A percentile compares a stretch with the other conserved stretches of the same genome.
These are phyloP conservation scores for Acanthochlamys bracteata DNA, from an alignment of 106 monocot species.

Conservation along the genomic window DNA sequence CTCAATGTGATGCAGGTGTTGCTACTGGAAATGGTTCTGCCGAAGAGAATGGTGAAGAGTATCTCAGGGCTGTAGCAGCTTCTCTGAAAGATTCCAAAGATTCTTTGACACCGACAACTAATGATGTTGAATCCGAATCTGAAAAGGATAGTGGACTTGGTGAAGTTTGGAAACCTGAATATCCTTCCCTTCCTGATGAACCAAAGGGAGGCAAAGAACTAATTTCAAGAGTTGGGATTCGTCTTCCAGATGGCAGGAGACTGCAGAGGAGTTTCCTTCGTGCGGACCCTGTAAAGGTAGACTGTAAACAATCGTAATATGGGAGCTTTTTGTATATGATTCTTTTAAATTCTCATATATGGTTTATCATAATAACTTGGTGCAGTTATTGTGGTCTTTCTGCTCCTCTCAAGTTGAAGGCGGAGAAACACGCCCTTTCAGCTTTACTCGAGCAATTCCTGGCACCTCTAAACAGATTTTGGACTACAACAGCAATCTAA, in stretches of 20 bases:
- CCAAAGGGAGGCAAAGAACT: conserved; percentile 51
- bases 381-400: conserved; percentile 62
- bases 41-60: conserved; percentile 33
- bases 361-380: background rate
- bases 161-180: conserved; percentile 18
- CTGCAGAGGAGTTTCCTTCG: conserved; percentile 69
- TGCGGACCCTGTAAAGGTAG: conserved; percentile 63
- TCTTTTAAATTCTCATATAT: background rate
- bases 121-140: conserved; percentile 17
- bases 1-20: background rate
- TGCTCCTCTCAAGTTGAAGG: conserved; percentile 39
- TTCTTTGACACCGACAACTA: background rate
- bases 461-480: conserved; percentile 40
- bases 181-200: conserved; percentile 86
- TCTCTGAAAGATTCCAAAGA: conserved; percentile 27
- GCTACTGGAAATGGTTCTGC: conserved; percentile 13
- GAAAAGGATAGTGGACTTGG: conserved; percentile 18
- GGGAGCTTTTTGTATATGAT: background rate
- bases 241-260: conserved; percentile 73
- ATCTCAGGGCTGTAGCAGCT: conserved; percentile 27
- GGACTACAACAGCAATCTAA: conserved; percentile 26
- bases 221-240: conserved; percentile 70
- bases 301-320: background rate
- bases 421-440: conserved; percentile 30
- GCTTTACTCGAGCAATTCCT: conserved; percentile 55